These are phyloP conservation scores for Penicillium simplicissimum DNA, from an alignment of 495 filamentous ascomycete species.

Conservation along the genomic window DNA sequence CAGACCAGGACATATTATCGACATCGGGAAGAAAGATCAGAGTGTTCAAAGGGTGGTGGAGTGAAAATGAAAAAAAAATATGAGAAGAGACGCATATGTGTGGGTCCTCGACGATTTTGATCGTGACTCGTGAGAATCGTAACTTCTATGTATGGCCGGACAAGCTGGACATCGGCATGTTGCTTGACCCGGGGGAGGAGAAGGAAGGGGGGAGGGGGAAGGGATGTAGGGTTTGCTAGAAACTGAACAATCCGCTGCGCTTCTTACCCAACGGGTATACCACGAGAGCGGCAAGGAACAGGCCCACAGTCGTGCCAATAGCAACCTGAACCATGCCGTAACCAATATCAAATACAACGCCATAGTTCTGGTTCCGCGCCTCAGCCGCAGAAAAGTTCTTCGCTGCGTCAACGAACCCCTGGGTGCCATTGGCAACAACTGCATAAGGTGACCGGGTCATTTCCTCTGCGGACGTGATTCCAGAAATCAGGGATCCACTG, in stretches of 20 bases:
- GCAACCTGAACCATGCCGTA: slow-evolving; percentile 90
- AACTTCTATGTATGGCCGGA: slow-evolving; percentile 32
- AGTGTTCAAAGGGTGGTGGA: not conserved
- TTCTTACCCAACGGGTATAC: slow-evolving; percentile 93
- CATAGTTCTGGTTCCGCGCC: slow-evolving; percentile 31
- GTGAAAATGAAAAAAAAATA: slow-evolving; percentile 6
- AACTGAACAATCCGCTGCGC: slow-evolving; percentile 85
- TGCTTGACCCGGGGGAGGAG: slow-evolving; percentile 8
- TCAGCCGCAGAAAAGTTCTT: slow-evolving; percentile 33
- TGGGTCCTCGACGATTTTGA: slow-evolving; percentile 25
- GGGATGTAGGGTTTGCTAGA: slow-evolving; percentile 45
- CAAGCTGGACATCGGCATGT: not conserved
- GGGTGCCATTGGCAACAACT: slow-evolving; percentile 50
- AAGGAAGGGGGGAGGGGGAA: not conserved
- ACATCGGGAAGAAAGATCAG: not conserved
- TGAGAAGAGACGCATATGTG: not conserved
- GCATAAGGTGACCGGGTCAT: slow-evolving; percentile 57
- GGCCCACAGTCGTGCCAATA: slow-evolving; percentile 87
- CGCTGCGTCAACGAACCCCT: slow-evolving; percentile 49
- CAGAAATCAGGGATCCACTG: slow-evolving; percentile 78
- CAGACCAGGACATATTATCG: not conserved
- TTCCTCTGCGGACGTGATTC: slow-evolving; percentile 79
- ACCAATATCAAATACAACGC: slow-evolving; percentile 78
- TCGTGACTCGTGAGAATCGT: slow-evolving; percentile 35
- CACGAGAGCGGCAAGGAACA: slow-evolving; percentile 82